Percentiles rank a stretch among this genome's conserved stretches.
phyloP scores from a whole-genome alignment of 2,329 filamentous ascomycete genomes.

The Trichoderma sp. region DNA sequence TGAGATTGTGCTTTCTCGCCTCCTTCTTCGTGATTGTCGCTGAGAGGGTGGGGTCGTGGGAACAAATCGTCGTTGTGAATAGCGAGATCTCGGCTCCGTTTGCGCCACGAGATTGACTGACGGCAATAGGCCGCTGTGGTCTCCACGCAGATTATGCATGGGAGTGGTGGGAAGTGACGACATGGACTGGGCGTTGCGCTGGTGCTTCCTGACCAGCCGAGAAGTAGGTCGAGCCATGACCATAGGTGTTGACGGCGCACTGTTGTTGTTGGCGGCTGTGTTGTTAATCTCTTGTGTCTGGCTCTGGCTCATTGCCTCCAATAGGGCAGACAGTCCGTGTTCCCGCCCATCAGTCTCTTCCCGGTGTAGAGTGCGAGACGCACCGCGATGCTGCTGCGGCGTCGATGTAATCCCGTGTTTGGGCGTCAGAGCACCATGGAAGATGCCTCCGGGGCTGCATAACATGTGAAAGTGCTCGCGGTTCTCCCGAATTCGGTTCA shows the following conservation, averaged over 20 bases:
- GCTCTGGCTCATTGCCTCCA: constrained; percentile 77
- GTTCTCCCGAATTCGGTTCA: constrained; percentile 86
- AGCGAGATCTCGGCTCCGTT: constrained; percentile 58
- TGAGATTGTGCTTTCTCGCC: constrained; percentile 85
- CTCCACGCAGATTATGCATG: constrained; percentile 54
- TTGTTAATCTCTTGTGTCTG: constrained; percentile 17
- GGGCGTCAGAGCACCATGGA: constrained; percentile 65
- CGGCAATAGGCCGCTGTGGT: constrained; percentile 59
- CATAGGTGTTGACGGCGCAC: constrained; percentile 72
- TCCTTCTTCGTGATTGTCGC: constrained; percentile 61
- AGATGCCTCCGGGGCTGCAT: constrained; percentile 72
- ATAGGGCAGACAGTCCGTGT: constrained; percentile 74
- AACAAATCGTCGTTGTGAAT: constrained; percentile 45
- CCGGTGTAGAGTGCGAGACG: constrained; percentile 51
- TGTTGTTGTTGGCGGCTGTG: constrained; percentile 54
- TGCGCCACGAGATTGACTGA: constrained; percentile 65
- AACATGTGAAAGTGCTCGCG: constrained; percentile 82
- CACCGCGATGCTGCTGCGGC: constrained; percentile 51
- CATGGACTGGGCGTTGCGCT: constrained; percentile 77
- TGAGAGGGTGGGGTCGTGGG: constrained; percentile 51
- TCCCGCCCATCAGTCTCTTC: constrained; percentile 53
- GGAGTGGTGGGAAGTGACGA: constrained; percentile 85
- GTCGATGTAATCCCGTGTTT: constrained; percentile 51
- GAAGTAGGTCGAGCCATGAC: constrained; percentile 50
- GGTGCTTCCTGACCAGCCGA: constrained; percentile 64